Evolutionary conservation across 164 flowering plant species (phyloP).

Genomic region (Kingdonia uniflora): DNA sequence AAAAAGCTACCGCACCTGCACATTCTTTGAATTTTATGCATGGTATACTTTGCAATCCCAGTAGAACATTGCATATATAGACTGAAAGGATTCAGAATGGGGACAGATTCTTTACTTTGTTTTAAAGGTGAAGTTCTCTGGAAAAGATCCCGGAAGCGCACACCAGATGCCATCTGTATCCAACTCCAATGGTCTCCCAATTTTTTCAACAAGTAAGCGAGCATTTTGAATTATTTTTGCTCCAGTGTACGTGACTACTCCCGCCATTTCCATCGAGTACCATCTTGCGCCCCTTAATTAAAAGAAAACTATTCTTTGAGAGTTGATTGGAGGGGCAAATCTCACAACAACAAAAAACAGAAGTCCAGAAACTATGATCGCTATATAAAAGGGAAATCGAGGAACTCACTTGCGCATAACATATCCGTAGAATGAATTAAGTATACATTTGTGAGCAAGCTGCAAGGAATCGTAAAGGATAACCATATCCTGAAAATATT

Average conservation of each 20-base stretch:
- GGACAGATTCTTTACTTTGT: conserved; percentile 42
- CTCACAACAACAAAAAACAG: too few relatives aligned
- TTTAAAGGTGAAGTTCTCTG: conserved; percentile 93
- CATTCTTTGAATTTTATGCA: too few relatives aligned
- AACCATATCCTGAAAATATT: conserved; percentile 82
- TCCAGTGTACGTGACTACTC: conserved; percentile 97
- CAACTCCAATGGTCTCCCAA: conserved; percentile 93
- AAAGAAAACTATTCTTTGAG: conserved; percentile 8
- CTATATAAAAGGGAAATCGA: not conserved
- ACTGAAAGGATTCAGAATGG: too few relatives aligned
- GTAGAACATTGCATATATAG: too few relatives aligned
- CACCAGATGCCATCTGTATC: conserved; percentile 99
- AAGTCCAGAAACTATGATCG: conserved; percentile 3
- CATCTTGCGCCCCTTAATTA: conserved; percentile 91
- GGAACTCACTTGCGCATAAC: conserved; percentile 97
- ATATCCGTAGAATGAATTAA: conserved; percentile 98
- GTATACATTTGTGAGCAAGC: conserved; percentile 98
- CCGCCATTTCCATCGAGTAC: conserved; percentile 99
- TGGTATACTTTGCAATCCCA: too few relatives aligned
- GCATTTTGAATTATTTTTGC: conserved; percentile 99
- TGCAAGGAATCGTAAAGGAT: conserved; percentile 95
- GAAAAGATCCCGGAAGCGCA: conserved; percentile 93
- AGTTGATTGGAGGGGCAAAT: conserved; percentile 3
- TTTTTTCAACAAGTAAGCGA: conserved; percentile 81
- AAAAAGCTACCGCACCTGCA: too few relatives aligned